phyloP scores from a whole-genome alignment of 306 rosid genomes.

The Ormosia semicastrata region DNA sequence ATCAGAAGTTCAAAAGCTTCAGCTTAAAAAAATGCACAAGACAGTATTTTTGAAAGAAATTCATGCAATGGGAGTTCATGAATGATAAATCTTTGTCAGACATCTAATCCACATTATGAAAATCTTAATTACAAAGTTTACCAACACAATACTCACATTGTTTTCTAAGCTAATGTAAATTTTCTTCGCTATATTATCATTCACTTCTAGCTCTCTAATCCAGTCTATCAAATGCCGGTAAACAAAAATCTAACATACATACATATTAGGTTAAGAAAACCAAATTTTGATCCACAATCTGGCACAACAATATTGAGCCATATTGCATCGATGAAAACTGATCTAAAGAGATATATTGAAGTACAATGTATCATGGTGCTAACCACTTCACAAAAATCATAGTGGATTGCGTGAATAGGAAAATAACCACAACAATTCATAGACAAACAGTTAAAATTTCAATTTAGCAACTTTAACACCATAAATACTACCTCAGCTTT shows the following conservation, averaged over 20 bases:
- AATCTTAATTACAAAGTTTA: neutral
- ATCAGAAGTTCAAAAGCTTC: neutral
- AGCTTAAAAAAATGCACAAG: neutral
- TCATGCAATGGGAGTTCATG: neutral
- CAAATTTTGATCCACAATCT: neutral
- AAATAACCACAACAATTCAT: constrained; percentile 1
- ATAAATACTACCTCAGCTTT: constrained; percentile 68
- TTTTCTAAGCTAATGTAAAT: neutral
- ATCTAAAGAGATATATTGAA: neutral
- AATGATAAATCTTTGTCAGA: neutral
- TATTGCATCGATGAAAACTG: constrained; percentile 4
- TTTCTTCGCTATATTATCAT: neutral
- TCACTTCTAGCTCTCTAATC: neutral
- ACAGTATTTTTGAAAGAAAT: neutral
- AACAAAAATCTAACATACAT: neutral
- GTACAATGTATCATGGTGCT: neutral
- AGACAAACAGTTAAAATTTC: constrained; percentile 1
- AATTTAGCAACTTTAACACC: neutral
- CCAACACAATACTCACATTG: neutral
- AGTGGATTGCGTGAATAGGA: neutral
- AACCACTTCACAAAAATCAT: neutral
- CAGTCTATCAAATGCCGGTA: neutral
- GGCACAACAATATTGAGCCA: constrained; percentile 6
- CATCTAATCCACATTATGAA: neutral
- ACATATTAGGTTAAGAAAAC: neutral